Conservation (phyloP, 352 stramenopile genomes). For the Poterioochromonas sp. region DNA sequence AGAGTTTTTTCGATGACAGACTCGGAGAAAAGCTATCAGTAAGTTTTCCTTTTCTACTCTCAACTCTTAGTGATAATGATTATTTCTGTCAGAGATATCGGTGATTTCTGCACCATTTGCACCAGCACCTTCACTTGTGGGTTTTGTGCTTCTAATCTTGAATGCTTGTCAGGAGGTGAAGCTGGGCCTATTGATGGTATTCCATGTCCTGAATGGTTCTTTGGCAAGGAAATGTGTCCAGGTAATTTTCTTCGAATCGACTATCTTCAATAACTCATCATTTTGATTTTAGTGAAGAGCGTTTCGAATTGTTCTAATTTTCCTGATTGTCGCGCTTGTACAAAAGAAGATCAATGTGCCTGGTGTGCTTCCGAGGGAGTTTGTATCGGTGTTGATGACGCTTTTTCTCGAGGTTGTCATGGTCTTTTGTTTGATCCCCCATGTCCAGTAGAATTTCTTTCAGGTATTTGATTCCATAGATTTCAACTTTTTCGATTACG, state of each 20-base stretch:
- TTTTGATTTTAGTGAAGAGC: no score
- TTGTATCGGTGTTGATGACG: constrained; percentile 71
- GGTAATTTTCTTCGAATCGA: no score
- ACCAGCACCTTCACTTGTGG: no score
- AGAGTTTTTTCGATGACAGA: no score
- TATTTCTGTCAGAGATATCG: no score
- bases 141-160: constrained; percentile 78
- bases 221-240: constrained; percentile 56
- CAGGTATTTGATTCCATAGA: no score
- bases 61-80: no score
- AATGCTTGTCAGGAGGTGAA: constrained; percentile 59
- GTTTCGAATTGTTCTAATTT: constrained; percentile 49
- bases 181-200: constrained; percentile 47
- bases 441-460: constrained; percentile 63
- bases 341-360: constrained; percentile 56
- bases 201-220: constrained; percentile 54
- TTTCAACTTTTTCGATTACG: no score
- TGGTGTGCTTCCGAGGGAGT: constrained; percentile 72
- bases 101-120: no score
- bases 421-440: constrained; percentile 68
- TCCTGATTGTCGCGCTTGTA: constrained; percentile 56
- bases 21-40: no score
- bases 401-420: constrained; percentile 63
- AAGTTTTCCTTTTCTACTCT: no score
- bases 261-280: no score